These are phyloP conservation scores for Medicago lupulina DNA, from an alignment of 306 rosid genomes.

Conservation along the genomic window DNA sequence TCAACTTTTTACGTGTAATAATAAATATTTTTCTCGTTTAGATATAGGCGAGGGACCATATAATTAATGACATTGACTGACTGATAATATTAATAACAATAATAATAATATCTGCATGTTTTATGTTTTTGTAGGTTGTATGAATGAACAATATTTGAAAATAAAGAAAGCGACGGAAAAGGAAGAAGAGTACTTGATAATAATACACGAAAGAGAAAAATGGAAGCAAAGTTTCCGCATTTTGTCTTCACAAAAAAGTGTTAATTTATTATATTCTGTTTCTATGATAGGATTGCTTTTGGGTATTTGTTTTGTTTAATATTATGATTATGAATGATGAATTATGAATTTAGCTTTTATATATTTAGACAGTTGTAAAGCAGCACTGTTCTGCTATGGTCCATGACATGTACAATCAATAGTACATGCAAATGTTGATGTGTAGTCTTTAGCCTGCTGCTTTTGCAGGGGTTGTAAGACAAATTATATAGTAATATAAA, in stretches of 20 bases:
- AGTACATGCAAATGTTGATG: constrained; percentile 34
- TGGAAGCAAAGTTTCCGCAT: constrained; percentile 62
- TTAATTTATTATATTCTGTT: constrained; percentile 25
- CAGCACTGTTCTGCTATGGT: constrained; percentile 38
- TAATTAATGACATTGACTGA: constrained; percentile 21
- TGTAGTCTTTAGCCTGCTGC: constrained; percentile 49
- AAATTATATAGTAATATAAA: background rate
- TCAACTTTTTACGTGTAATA: background rate
- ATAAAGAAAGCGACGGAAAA: constrained; percentile 61
- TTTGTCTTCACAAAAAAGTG: constrained; percentile 13
- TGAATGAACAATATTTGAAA: constrained; percentile 39
- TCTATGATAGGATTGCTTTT: constrained; percentile 26
- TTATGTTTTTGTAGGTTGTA: constrained; percentile 46
- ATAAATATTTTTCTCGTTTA: background rate
- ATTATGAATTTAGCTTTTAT: constrained; percentile 10
- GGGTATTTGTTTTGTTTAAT: too few species aligned
- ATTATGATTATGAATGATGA: background rate
- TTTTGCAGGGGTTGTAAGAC: constrained; percentile 47
- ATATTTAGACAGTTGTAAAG: constrained; percentile 48
- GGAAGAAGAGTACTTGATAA: constrained; percentile 28
- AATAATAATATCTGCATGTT: background rate
- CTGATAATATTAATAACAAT: background rate
- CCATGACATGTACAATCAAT: constrained; percentile 11
- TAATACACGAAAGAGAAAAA: constrained; percentile 12
- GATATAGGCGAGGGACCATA: background rate